Base-by-base conservation (phyloP, 1,284 basidiomycete genomes). In the Phylloporus gajari region DNA sequence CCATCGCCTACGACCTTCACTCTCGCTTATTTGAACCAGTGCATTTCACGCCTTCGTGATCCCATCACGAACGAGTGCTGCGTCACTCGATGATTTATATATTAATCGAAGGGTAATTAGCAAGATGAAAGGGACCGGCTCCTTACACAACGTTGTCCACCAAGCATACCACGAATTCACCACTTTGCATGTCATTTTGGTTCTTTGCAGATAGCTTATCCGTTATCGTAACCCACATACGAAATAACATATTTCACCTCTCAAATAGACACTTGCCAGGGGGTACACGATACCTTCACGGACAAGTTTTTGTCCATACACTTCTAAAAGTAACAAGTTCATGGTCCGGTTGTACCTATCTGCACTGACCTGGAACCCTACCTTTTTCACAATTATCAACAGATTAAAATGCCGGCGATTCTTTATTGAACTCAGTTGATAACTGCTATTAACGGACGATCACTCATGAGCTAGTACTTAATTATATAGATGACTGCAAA, bases 131-230 rank as follows among this genome's bases (percentile, higher is more conserved):
- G 71, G 70, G 70, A 67, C 64, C 5, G 61, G 58, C 75, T 65
- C 73, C 78, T 19, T 73, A n/a, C 53, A 48, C 58, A 56, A 68
- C 62, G 42, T 70, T 72, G n/a, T 53, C 48, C 60, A 44, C 46
- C 58, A 40, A 58, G 56, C 69, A 74, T 61, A 48, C 59, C 46
- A 35, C 35, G 25, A 35, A 58, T 56, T 53, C 58, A 40, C 30
- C 58, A 61, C 51, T 25, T 62, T 25, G 25, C 53, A 61, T 8
- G n/a, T 69, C 62, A 51, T 40, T 70, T 35, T 40, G 30, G 21
- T 56, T 53, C 23, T 67, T 75, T 40, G 42, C 74, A 78, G 1
- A 81, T 81, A 75, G 72, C 67, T 73, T 79, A 79, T 79, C 59
- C 32, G 59, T 66, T 73, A 80, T 78, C 62, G 44, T 81, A 78